These are phyloP conservation scores for Trametes villosa DNA, from an alignment of 768 basidiomycete species.

Conservation along the genomic window DNA sequence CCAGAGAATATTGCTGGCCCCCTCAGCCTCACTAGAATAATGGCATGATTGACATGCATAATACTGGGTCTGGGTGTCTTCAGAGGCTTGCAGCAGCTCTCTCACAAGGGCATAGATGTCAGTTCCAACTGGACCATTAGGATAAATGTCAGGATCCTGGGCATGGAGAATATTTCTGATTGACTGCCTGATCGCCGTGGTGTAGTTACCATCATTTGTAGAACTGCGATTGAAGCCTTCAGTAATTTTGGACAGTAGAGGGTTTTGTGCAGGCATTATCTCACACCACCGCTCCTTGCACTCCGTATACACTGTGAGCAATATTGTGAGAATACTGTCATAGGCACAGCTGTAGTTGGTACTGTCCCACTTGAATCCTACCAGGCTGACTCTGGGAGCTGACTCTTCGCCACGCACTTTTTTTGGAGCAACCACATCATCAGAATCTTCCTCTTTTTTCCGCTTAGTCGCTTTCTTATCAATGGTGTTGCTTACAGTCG, in stretches of 20 bases:
- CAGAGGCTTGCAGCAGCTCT: not conserved
- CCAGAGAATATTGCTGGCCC: not conserved
- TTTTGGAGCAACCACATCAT: not conserved
- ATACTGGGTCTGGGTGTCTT: not conserved
- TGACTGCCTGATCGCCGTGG: not conserved
- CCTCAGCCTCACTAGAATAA: not conserved
- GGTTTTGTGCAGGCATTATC: too few species aligned
- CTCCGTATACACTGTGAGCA: not conserved
- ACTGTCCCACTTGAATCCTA: not conserved
- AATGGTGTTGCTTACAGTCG: too few species aligned
- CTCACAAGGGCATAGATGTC: too few species aligned
- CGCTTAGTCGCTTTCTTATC: too few species aligned
- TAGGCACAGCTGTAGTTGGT: not conserved
- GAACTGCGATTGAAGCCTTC: not conserved
- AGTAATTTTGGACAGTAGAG: not conserved
- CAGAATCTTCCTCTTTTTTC: not conserved
- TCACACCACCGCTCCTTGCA: too few species aligned
- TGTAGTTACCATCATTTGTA: not conserved
- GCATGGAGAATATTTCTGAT: not conserved
- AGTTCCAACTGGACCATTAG: too few species aligned
- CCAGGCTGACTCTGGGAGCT: not conserved
- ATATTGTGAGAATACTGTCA: not conserved
- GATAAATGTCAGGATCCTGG: too few species aligned
- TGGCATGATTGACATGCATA: not conserved
- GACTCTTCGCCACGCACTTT: not conserved